These are phyloP conservation scores for Saccharomycopsis selenospora DNA, from an alignment of 805 yeast genomes.

Conservation along the genomic window DNA sequence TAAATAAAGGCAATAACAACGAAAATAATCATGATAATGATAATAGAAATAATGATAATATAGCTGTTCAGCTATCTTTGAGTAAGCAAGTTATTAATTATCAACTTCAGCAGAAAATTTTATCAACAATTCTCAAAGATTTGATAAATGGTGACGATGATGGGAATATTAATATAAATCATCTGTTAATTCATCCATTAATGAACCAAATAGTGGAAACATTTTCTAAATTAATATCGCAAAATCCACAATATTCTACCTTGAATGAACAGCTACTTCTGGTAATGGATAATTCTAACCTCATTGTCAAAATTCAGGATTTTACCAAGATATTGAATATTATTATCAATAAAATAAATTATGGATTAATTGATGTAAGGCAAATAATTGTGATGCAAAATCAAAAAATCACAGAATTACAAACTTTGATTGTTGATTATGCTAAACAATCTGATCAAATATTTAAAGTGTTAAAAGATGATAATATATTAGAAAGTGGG, in stretches of 20 bases:
- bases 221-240: neutral
- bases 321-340: neutral
- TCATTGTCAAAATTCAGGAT: neutral
- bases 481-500: neutral
- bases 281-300: neutral
- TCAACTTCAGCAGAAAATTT: neutral
- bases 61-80: neutral
- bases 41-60: neutral
- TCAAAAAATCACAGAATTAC: neutral
- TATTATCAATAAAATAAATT: neutral
- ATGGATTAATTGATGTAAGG: neutral
- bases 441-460: neutral
- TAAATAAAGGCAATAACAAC: neutral
- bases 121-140: slow-evolving; percentile 1
- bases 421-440: neutral
- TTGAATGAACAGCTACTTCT: neutral
- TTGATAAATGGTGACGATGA: neutral
- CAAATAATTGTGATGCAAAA: neutral
- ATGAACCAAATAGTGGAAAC: neutral
- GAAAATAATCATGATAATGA: neutral
- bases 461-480: neutral
- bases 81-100: neutral
- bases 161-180: neutral
- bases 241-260: neutral
- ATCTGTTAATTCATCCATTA: slow-evolving; percentile 2